Base-by-base conservation (phyloP, 805 yeast genomes). In the Sugiyamaella smithiae region DNA sequence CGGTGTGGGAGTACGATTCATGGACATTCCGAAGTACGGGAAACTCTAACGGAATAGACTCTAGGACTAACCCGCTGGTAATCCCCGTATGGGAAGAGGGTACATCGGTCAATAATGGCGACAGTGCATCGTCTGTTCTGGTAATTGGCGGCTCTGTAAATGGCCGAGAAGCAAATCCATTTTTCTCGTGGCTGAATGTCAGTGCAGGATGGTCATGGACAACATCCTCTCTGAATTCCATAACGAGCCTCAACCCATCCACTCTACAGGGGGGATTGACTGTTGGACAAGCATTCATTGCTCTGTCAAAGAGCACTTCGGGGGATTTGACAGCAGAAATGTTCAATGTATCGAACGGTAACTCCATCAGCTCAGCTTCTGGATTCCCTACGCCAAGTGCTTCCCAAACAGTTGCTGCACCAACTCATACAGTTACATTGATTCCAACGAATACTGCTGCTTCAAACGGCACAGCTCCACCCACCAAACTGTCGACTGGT, bases 1-100 rank as follows among this genome's bases (percentile, higher is more conserved):
- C 93, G 0, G 64, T 83, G 1, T 85, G 89, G 86, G 81, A 81
- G 56, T 80, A 78, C 52, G 70, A 72, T 43, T 67, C 85, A 6
- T 87, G 95, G 95, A 75, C 85, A 2, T 85, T 80, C 61, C 65
- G 33, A 57, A 64, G 53, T 58, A 61, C 58, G 1, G 53, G 57
- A 8, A 62, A 60, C 45, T 65, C 66, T 31, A 51, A 67, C 8
- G 50, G 52, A 25, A 69, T 84, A 1, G 79, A 78, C 52, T 73
- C 88, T 6, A 68, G 93, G 43, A 72, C 69, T 2, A 63, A 66
- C 36, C 69, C 88, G 0, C 62, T 82, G 51, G 69, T 74, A 3
- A 64, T 85, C 25, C 88, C 91, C 0, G 64, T 81, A 0, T 80
- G 80, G 56, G 56, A 59, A 8, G 22, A 52, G 7, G 54, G 57